Conservation (phyloP, 2,329 filamentous ascomycete genomes). For the Stylonectria norvegica region DNA sequence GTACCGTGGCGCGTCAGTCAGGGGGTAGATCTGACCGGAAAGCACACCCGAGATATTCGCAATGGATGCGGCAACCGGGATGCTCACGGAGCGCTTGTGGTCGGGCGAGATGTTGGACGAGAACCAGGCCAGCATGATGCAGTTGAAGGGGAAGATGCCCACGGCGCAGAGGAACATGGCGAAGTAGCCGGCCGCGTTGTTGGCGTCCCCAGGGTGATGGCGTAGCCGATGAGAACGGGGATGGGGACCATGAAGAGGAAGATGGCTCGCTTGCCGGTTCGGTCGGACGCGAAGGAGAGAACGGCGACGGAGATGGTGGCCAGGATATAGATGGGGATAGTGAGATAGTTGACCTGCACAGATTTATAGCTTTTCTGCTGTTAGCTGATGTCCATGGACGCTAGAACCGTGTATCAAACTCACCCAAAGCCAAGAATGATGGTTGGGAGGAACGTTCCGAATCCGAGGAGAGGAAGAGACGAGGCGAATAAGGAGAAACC, state of each 20-base stretch:
- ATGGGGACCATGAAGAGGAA: constrained; percentile 28
- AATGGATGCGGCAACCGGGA: constrained; percentile 45
- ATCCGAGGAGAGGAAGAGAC: background rate
- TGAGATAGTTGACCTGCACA: constrained; percentile 31
- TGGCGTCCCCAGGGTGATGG: constrained; percentile 30
- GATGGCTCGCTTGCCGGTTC: constrained; percentile 26
- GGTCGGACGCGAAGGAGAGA: constrained; percentile 30
- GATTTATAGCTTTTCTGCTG: constrained; percentile 4
- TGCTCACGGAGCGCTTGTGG: constrained; percentile 44
- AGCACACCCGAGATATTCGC: constrained; percentile 48
- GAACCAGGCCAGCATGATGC: constrained; percentile 33
- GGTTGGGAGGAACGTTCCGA: background rate
- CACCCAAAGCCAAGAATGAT: background rate
- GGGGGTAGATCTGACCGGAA: constrained; percentile 43
- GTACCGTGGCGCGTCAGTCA: constrained; percentile 22
- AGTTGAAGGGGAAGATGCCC: background rate
- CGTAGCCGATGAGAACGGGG: constrained; percentile 32
- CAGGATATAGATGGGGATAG: constrained; percentile 34
- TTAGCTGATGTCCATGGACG: background rate
- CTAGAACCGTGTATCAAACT: background rate
- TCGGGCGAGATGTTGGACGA: constrained; percentile 47
- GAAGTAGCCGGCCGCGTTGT: constrained; percentile 29
- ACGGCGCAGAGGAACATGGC: constrained; percentile 30
- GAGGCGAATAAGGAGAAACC: background rate
- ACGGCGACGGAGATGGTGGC: constrained; percentile 25